These are phyloP conservation scores for Parmales sp. DNA, from an alignment of 108 stramenopile genomes.

Conservation along the genomic window DNA sequence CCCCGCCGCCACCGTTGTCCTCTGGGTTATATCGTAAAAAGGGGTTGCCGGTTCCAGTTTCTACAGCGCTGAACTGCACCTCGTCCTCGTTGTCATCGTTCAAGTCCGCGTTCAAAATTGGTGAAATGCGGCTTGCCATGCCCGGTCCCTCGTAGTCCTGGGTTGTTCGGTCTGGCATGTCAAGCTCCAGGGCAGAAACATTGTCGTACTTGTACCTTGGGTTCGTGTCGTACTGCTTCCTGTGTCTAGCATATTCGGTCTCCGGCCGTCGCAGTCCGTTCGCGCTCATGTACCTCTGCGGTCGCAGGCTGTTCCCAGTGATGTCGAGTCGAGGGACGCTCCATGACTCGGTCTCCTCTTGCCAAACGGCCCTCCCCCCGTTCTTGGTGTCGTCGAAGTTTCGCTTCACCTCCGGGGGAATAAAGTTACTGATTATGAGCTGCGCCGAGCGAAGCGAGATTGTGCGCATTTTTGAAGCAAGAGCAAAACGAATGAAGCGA, in stretches of 20 bases:
- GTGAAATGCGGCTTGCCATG: conserved; percentile 26
- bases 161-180: conserved; percentile 46
- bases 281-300: conserved; percentile 31
- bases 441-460: too few relatives aligned
- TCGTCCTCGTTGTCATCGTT: conserved; percentile 22
- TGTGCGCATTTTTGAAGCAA: too few relatives aligned
- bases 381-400: conserved; percentile 47
- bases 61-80: background rate
- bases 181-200: conserved; percentile 56
- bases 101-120: conserved; percentile 34
- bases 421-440: conserved; percentile 56
- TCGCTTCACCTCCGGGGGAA: conserved; percentile 55
- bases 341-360: conserved; percentile 61
- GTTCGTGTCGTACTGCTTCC: conserved; percentile 56
- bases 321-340: conserved; percentile 37
- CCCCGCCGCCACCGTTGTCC: background rate
- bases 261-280: conserved; percentile 48
- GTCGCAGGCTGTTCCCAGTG: conserved; percentile 39
- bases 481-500: too few relatives aligned
- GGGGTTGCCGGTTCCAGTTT: background rate
- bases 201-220: conserved; percentile 56
- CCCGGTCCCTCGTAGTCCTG: conserved; percentile 58
- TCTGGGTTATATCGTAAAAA: conserved; percentile 5
- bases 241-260: conserved; percentile 58
- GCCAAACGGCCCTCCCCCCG: conserved; percentile 56